A percentile compares a stretch with the other conserved stretches of the same genome.
These are phyloP conservation scores for Amaranthus cruentus DNA, from an alignment of 148 eudicot genomes.

Conservation along the genomic window DNA sequence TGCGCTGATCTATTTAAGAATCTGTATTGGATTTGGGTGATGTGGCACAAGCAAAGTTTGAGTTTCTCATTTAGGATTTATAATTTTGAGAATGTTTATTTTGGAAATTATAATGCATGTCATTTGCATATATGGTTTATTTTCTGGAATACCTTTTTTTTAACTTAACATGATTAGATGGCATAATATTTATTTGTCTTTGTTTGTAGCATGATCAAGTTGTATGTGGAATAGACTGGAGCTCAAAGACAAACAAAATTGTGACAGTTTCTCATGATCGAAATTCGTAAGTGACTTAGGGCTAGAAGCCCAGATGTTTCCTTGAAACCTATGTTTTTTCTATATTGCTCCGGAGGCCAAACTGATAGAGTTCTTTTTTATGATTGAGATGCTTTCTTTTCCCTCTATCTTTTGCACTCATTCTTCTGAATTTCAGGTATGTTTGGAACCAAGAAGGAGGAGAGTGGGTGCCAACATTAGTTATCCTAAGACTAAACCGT, in stretches of 20 bases:
- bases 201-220: constrained; percentile 88
- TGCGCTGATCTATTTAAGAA: not conserved
- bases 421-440: constrained; percentile 46
- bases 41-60: not conserved
- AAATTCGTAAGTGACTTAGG: constrained; percentile 74
- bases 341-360: not conserved
- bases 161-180: constrained; percentile 11
- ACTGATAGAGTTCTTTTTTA: not conserved
- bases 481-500: constrained; percentile 90
- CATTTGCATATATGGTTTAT: not conserved
- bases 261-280: constrained; percentile 98
- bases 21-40: not conserved
- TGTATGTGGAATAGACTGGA: constrained; percentile 92
- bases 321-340: not conserved
- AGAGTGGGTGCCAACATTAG: constrained; percentile 96
- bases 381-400: constrained; percentile 1
- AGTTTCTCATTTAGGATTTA: not conserved
- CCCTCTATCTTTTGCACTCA: not conserved
- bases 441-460: constrained; percentile 85
- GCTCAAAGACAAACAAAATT: constrained; percentile 65
- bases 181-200: constrained; percentile 13
- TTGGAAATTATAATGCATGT: not conserved
- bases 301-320: not conserved
- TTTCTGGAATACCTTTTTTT: not conserved
- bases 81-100: not conserved